Conservation (phyloP, 2,329 filamentous ascomycete genomes). For the Incumbomyces lentus region DNA sequence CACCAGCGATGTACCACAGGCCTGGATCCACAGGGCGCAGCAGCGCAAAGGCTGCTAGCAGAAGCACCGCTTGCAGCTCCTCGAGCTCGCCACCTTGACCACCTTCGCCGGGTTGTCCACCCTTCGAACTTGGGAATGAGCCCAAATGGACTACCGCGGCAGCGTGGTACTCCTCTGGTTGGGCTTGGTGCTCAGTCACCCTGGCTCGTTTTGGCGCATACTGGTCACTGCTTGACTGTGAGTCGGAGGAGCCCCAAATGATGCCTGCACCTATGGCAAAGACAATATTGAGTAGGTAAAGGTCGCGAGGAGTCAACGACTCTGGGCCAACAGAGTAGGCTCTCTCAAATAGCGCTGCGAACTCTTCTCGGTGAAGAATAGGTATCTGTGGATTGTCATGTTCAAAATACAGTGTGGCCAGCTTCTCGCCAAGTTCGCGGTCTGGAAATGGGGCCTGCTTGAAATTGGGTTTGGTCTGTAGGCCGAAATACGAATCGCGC, state of each 20-base stretch:
- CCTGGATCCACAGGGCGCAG: conserved; percentile 85
- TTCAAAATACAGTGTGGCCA: conserved; percentile 84
- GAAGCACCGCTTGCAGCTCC: conserved; percentile 82
- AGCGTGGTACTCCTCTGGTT: conserved; percentile 92
- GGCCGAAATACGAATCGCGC: conserved; percentile 93
- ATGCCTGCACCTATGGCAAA: conserved; percentile 93
- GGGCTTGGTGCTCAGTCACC: conserved; percentile 51
- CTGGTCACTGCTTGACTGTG: conserved; percentile 20
- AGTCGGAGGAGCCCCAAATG: conserved; percentile 47
- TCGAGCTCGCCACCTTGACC: conserved; percentile 81
- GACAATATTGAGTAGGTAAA: conserved; percentile 95
- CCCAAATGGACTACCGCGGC: conserved; percentile 88
- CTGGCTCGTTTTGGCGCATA: conserved; percentile 39
- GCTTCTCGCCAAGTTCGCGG: conserved; percentile 57
- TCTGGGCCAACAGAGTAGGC: conserved; percentile 62
- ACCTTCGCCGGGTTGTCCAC: conserved; percentile 43
- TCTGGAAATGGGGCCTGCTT: conserved; percentile 76
- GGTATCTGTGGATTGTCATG: conserved; percentile 95
- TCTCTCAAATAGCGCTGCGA: conserved; percentile 75
- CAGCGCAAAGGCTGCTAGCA: conserved; percentile 84
- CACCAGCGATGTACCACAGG: conserved; percentile 93
- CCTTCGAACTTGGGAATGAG: conserved; percentile 62
- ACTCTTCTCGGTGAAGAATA: conserved; percentile 78
- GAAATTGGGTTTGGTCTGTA: conserved; percentile 83
- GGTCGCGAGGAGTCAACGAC: conserved; percentile 61